These are phyloP conservation scores for Hymenoscyphus scutula DNA, from an alignment of 2,329 filamentous ascomycete genomes.

Conservation along the genomic window DNA sequence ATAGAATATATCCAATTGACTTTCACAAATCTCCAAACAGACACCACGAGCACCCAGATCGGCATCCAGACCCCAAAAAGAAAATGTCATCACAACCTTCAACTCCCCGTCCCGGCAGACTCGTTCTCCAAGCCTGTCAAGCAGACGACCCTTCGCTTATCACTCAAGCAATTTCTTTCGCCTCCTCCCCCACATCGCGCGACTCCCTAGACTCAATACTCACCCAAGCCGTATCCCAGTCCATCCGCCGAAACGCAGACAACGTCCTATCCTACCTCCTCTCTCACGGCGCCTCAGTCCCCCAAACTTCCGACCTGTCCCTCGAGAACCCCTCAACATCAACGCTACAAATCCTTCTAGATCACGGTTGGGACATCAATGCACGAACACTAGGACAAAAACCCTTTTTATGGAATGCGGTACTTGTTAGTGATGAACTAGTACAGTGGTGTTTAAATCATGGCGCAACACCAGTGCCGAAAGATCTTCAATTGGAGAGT, in stretches of 20 bases:
- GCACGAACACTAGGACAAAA: neutral
- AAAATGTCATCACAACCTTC: neutral
- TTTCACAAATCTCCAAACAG: no score
- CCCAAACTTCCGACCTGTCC: neutral
- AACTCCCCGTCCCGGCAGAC: neutral
- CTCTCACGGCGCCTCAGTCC: neutral
- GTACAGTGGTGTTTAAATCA: neutral
- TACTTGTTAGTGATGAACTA: neutral
- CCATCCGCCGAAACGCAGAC: neutral
- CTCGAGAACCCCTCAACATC: neutral
- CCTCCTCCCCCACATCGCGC: neutral
- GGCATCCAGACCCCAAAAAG: neutral
- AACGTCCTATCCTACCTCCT: neutral
- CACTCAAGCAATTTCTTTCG: neutral
- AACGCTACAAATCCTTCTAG: neutral
- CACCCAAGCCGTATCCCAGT: neutral
- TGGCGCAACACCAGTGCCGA: neutral
- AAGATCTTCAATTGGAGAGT: neutral
- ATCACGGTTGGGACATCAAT: slow-evolving; percentile 1
- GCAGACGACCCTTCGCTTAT: neutral
- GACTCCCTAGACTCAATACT: neutral
- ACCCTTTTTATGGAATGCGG: neutral
- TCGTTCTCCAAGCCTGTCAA: neutral
- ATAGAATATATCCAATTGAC: no score
- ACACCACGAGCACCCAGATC: neutral